A percentile compares a stretch with the other conserved stretches of the same genome.
Conservation (phyloP, 148 eudicot genomes). For the Fagopyrum tataricum region DNA sequence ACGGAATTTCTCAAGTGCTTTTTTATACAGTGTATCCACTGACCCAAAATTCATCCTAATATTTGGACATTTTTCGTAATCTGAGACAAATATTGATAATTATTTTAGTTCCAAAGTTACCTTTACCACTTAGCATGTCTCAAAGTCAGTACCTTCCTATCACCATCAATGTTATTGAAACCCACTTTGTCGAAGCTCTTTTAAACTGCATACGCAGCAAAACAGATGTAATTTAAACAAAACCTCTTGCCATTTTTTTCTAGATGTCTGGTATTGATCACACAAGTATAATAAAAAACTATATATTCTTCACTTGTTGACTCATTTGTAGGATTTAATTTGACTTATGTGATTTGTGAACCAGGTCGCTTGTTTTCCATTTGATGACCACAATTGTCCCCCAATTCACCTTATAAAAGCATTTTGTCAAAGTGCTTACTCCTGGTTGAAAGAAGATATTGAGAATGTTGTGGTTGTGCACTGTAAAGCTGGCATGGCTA, state of each 20-base stretch:
- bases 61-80: background rate
- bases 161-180: background rate
- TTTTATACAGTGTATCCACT: background rate
- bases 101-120: background rate
- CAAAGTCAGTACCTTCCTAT: background rate
- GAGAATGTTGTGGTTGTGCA: slow-evolving; percentile 97
- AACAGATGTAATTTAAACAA: background rate
- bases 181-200: background rate
- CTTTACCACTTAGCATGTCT: background rate
- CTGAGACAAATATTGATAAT: background rate
- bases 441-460: slow-evolving; percentile 98
- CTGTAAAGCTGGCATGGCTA: slow-evolving; percentile 99
- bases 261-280: background rate
- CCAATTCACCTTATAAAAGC: slow-evolving; percentile 76
- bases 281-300: background rate
- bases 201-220: background rate
- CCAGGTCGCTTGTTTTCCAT: slow-evolving; percentile 95
- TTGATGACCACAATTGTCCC: slow-evolving; percentile 98
- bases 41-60: background rate
- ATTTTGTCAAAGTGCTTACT: slow-evolving; percentile 93
- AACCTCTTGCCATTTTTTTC: too few relatives aligned
- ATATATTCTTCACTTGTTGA: background rate
- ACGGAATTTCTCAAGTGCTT: background rate
- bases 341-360: slow-evolving; percentile 9
- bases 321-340: background rate